Evolutionary conservation across 2,329 filamentous ascomycete species (phyloP), one percentile per base, ranked within the genome.

Genomic region (Trichophyton simii): DNA sequence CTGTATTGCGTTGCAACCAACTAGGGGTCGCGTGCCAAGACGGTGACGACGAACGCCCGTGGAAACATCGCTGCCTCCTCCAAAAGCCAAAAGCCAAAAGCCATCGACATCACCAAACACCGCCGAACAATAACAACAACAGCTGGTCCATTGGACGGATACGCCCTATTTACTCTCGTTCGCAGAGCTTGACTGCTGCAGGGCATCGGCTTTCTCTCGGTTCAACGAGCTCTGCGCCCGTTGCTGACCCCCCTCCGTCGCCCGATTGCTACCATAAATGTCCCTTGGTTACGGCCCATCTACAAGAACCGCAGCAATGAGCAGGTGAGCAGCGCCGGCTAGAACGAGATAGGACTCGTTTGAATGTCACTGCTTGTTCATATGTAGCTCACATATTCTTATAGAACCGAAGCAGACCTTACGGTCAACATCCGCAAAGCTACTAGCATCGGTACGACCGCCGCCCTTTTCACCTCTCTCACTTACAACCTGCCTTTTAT

Each of bases 381-480:
- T 11, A 22, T n/a, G n/a, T 36, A 36, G 28, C 52, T 55, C 11
- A 55, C 28, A 55, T 55, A 8, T 34, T 25, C 42, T 28, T 42
- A 54, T 54, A 65, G 81, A 72, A 82, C 83, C 68, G 84, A 87
- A 73, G 78, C 82, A 55, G 83, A 87, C 71, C 77, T 87, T 66
- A 79, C 82, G 70, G 82, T 84, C 70, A 84, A 86, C 73, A 86
- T 87, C 72, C 82, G 82, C 69, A 87, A 87, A 75, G 84, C 84
- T 41, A 86, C 83, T 15, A 84, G 80, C 70, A 83, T 84, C 67
- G 80, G 79, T 81, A 72, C 67, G 76, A 66, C 34, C 11, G 11
- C 34, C 34, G 34, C 34, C 59, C 54, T 52, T 62, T 65, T 65
- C 61, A 50, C 50, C 28, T 25, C 50, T 63, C 22, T 22, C 44